Percentiles rank a stretch among this genome's conserved stretches.
These are phyloP conservation scores for Schoenoplectus triqueter DNA, from an alignment of 202 grass and related monocot species.

Conservation along the genomic window DNA sequence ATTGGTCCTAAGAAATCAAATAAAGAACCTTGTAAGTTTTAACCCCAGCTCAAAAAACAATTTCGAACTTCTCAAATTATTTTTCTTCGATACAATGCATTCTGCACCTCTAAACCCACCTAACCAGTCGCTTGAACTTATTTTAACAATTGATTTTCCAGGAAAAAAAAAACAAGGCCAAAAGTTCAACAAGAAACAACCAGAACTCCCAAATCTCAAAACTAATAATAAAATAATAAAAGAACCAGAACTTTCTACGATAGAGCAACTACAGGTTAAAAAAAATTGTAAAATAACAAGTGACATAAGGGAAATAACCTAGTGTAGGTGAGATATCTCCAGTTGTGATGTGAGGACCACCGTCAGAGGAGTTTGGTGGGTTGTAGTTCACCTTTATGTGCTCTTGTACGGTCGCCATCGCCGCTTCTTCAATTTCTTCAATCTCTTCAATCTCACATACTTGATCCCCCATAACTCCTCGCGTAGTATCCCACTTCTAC, in stretches of 20 bases:
- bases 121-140: neutral
- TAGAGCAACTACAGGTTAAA: neutral
- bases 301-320: conserved; percentile 28
- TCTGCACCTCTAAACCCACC: conserved; percentile 19
- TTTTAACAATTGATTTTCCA: neutral
- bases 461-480: conserved; percentile 51
- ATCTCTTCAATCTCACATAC: conserved; percentile 38
- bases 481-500: neutral
- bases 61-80: neutral
- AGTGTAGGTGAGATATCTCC: conserved; percentile 15
- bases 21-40: conserved; percentile 30
- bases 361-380: neutral
- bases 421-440: conserved; percentile 1
- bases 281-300: neutral
- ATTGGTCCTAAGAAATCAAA: conserved; percentile 20
- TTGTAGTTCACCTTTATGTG: conserved; percentile 21
- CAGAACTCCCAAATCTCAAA: neutral
- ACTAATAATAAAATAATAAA: neutral
- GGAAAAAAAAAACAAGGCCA: neutral
- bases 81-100: neutral
- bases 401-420: conserved; percentile 43
- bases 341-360: conserved; percentile 14
- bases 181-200: conserved; percentile 34
- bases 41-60: conserved; percentile 6
- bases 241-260: neutral